Percentiles rank a stretch among this genome's conserved stretches.
phyloP scores from a whole-genome alignment of 1,284 basidiomycete species.

The Fomes fomentarius region DNA sequence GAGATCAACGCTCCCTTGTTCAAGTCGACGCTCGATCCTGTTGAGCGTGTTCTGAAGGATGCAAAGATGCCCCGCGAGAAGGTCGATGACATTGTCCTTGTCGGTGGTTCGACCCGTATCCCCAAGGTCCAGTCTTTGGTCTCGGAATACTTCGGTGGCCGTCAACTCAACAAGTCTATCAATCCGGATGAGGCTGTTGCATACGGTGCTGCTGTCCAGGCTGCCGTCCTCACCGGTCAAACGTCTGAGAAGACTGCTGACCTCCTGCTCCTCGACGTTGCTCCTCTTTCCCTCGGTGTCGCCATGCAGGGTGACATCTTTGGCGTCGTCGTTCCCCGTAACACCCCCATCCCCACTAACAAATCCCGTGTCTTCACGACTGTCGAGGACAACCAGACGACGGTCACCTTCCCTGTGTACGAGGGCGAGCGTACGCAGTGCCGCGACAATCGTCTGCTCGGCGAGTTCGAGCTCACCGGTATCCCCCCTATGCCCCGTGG shows the following conservation, averaged over 20 bases:
- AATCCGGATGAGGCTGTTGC: conserved; percentile 96
- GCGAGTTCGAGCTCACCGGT: conserved; percentile 96
- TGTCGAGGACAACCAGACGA: conserved; percentile 98
- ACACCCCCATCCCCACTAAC: conserved; percentile 97
- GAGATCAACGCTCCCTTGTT: conserved; percentile 96
- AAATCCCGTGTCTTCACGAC: conserved; percentile 97
- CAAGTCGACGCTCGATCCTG: conserved; percentile 97
- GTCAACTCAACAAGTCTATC: conserved; percentile 98
- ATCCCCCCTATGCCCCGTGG: conserved; percentile 97
- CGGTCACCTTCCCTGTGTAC: conserved; percentile 95
- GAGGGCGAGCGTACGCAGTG: conserved; percentile 98
- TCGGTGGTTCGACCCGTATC: conserved; percentile 99
- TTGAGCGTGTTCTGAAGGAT: conserved; percentile 99
- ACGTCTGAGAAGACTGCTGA: conserved; percentile 97
- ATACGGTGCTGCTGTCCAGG: conserved; percentile 97
- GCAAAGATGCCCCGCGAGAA: conserved; percentile 97
- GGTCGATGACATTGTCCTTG: conserved; percentile 99
- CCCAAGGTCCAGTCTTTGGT: conserved; percentile 99
- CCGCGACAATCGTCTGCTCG: conserved; percentile 95
- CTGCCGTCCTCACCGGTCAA: conserved; percentile 94
- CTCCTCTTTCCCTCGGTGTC: conserved; percentile 95
- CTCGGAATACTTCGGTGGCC: conserved; percentile 97
- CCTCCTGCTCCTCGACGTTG: conserved; percentile 93
- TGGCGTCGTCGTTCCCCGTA: conserved; percentile 94
- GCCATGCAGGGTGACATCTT: conserved; percentile 99